These are phyloP conservation scores for Fusarium fujikuroi DNA, from an alignment of 2,329 filamentous ascomycete species.

Conservation along the genomic window DNA sequence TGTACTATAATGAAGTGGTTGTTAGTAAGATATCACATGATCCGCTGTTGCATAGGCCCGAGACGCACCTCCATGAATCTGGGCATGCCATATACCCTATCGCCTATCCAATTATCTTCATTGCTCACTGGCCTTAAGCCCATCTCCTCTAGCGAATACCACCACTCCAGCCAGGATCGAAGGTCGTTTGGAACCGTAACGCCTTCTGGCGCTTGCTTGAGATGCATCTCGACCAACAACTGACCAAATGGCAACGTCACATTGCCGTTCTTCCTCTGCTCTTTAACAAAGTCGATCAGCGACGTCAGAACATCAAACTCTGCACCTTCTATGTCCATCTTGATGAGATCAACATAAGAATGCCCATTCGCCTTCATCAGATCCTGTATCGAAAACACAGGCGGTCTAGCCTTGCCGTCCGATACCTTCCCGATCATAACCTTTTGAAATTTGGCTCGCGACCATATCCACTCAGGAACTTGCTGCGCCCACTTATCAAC, in stretches of 20 bases:
- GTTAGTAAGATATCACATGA: too few relatives aligned
- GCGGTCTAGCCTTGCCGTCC: background rate
- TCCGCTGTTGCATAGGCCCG: too few relatives aligned
- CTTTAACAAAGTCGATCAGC: background rate
- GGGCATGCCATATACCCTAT: background rate
- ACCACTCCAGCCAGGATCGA: background rate
- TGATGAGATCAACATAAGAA: background rate
- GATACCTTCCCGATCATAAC: background rate
- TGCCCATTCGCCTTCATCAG: background rate
- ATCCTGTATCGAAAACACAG: background rate
- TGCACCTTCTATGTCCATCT: conserved; percentile 1
- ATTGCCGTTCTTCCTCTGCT: background rate
- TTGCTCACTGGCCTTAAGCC: background rate
- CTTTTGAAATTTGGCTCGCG: background rate
- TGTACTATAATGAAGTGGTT: too few relatives aligned
- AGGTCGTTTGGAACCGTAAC: background rate
- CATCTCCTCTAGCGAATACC: background rate
- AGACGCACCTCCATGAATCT: conserved; percentile 1
- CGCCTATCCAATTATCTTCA: background rate
- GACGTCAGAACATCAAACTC: background rate
- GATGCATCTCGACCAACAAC: background rate
- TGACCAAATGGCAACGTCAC: background rate
- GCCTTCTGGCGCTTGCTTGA: background rate
- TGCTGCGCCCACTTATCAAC: background rate
- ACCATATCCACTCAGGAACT: background rate